A percentile compares a stretch with the other conserved stretches of the same genome.
These are phyloP conservation scores for Globisporangium megalacanthum DNA, from an alignment of 352 stramenopile genomes.

Conservation along the genomic window DNA sequence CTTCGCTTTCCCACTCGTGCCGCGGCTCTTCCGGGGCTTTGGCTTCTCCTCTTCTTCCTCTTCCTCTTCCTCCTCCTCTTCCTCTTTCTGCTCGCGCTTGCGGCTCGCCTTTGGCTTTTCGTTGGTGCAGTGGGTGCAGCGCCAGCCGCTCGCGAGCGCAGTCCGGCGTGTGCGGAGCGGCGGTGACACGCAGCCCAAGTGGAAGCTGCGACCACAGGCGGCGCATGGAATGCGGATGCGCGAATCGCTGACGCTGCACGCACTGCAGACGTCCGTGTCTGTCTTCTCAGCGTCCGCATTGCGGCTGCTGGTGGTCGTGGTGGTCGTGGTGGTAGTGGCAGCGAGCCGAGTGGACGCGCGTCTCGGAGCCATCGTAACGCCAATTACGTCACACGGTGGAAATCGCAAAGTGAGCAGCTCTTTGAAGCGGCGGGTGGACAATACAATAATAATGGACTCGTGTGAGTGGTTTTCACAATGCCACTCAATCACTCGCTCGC, in stretches of 20 bases:
- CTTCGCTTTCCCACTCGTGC: conserved; percentile 1
- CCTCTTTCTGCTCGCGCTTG: neutral
- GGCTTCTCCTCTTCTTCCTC: neutral
- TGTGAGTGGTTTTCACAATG: no score
- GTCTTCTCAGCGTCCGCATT: no score
- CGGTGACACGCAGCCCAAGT: conserved; percentile 52
- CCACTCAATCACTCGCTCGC: no score
- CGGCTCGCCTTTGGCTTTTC: neutral
- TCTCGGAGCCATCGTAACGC: no score
- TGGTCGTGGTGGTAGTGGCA: no score
- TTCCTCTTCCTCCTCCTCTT: neutral
- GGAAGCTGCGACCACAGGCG: conserved; percentile 32
- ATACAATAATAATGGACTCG: no score
- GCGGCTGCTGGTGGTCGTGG: no score
- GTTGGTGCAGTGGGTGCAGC: conserved; percentile 17
- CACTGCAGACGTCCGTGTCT: conserved; percentile 18
- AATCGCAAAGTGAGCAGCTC: no score
- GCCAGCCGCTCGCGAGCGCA: conserved; percentile 28
- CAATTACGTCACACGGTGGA: no score
- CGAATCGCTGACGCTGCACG: conserved; percentile 31
- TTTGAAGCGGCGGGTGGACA: no score
- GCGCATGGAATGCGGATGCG: conserved; percentile 44
- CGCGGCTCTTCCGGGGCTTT: conserved; percentile 4
- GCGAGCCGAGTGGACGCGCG: no score
- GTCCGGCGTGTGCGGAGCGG: conserved; percentile 38